Percentiles rank a stretch among this genome's conserved stretches.
Evolutionary conservation across 2,329 filamentous ascomycete species (phyloP).

Genomic region (Monosporascus cannonballus): DNA sequence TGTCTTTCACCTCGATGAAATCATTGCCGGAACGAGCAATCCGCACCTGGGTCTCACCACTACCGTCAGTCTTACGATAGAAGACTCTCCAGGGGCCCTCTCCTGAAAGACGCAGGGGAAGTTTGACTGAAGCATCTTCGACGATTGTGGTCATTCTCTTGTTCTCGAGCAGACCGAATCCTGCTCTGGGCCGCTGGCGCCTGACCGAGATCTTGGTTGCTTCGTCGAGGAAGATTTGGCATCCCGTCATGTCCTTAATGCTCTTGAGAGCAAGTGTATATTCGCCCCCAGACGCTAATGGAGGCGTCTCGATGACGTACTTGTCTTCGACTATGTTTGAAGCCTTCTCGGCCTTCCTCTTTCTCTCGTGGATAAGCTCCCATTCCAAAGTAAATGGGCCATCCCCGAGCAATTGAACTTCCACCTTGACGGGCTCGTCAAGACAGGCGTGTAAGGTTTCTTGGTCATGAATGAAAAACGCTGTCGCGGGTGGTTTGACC

Average conservation of each 20-base stretch:
- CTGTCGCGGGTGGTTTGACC: slow-evolving; percentile 87
- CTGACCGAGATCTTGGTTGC: slow-evolving; percentile 81
- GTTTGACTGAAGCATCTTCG: slow-evolving; percentile 64
- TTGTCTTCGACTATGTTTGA: slow-evolving; percentile 55
- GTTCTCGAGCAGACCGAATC: slow-evolving; percentile 81
- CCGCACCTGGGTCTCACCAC: slow-evolving; percentile 27
- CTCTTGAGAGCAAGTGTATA: slow-evolving; percentile 82
- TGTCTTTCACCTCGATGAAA: slow-evolving; percentile 55
- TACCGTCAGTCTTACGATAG: slow-evolving; percentile 62
- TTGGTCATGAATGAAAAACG: slow-evolving; percentile 55
- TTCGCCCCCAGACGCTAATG: slow-evolving; percentile 75
- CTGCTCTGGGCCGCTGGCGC: slow-evolving; percentile 78
- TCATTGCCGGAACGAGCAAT: slow-evolving; percentile 52
- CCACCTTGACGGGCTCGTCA: slow-evolving; percentile 69
- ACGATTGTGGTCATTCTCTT: slow-evolving; percentile 69
- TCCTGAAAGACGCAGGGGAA: slow-evolving; percentile 82
- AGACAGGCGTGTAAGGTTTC: slow-evolving; percentile 67
- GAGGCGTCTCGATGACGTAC: slow-evolving; percentile 69
- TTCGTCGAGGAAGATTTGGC: slow-evolving; percentile 79
- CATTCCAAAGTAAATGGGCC: slow-evolving; percentile 86
- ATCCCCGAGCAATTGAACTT: slow-evolving; percentile 73
- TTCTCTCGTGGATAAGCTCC: slow-evolving; percentile 85
- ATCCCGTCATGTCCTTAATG: slow-evolving; percentile 79
- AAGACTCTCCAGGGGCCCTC: slow-evolving; percentile 77
- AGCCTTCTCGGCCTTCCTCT: slow-evolving; percentile 63